Evolutionary conservation across 768 basidiomycete species (phyloP).

Genomic region (Favolaschia claudopus): DNA sequence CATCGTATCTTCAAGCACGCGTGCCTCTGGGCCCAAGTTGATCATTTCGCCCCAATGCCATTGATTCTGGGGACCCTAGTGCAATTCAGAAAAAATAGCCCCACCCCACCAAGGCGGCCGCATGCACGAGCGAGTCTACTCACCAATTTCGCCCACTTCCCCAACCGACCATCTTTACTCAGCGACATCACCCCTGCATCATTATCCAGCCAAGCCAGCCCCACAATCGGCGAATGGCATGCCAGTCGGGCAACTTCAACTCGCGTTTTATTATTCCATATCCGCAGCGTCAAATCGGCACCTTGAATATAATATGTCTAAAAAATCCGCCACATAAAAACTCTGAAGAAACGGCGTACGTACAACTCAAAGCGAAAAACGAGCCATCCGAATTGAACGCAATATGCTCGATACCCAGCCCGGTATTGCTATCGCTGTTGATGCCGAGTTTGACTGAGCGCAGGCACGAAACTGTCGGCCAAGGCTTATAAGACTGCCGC

Average conservation of each 20-base stretch:
- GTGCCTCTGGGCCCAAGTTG: slow-evolving; percentile 51
- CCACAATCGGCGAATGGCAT: slow-evolving; percentile 57
- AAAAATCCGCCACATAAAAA: background rate
- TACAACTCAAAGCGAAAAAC: slow-evolving; percentile 65
- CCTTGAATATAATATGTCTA: slow-evolving; percentile 53
- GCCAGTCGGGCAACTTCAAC: slow-evolving; percentile 64
- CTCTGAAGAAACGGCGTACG: slow-evolving; percentile 33
- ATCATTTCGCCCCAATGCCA: slow-evolving; percentile 68
- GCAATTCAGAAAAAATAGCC: background rate
- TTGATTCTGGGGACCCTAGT: slow-evolving; percentile 49
- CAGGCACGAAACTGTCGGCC: slow-evolving; percentile 56
- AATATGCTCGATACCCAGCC: slow-evolving; percentile 55
- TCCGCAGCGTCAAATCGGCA: slow-evolving; percentile 65
- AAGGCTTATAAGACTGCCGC: too few species aligned
- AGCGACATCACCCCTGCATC: slow-evolving; percentile 65
- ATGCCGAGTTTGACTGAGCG: slow-evolving; percentile 50
- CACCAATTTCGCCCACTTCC: slow-evolving; percentile 66
- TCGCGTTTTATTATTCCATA: slow-evolving; percentile 60
- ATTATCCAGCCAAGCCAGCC: slow-evolving; percentile 66
- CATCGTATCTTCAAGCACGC: slow-evolving; percentile 45
- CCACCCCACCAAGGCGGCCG: background rate
- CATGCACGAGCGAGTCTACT: slow-evolving; percentile 32
- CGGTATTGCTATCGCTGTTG: slow-evolving; percentile 56
- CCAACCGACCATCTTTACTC: slow-evolving; percentile 62
- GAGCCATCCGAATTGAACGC: slow-evolving; percentile 61